Base-by-base conservation (phyloP, 2,329 filamentous ascomycete species). In the Aspergillus nomiae region DNA sequence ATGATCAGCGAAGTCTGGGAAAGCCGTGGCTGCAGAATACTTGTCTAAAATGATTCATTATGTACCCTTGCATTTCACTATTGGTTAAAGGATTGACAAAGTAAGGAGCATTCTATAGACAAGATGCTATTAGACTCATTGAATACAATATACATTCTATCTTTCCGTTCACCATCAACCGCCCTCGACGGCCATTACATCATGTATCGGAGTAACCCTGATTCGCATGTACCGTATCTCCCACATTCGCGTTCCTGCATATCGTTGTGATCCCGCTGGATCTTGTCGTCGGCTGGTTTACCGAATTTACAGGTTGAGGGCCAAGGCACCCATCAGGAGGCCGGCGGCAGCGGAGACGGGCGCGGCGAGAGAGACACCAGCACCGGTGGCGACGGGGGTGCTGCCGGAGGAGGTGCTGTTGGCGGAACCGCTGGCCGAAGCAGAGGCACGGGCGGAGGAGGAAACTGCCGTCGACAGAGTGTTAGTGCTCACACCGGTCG, bases 321-420 rank as follows among this genome's bases (percentile, higher is more conserved):
- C 66, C n/a, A 73, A 19, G 12, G 65, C 65, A 58, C 67, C 72
- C 41, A 66, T 66, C 24, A 71, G 12, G 36, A 73, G 34, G n/a
- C 70, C 71, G 30, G 65, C 61, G 28, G 60, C 62, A 45, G 65
- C 61, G 34, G 55, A 63, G 32, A 70, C 56, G 24, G 66, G 63
- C 8, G 64, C 65, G 0, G 54, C 30, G 32, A 70, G 34, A 21
- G 64, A 51, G n/a, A 48, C 64, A 58, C 56, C 71, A 9, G 60
- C 65, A 32, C 48, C 48, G 21, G 59, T 61, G 34, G 32, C 28
- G 4, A 21, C 36, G 12, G 54, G 45, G 5, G 32, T 30, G 12
- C 36, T 36, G 9, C 36, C 57, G 19, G 57, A 26, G 14, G 60
- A 38, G 48, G 60, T 62, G 30, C 60, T 38, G 59, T 50, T 62